These are phyloP conservation scores for Ophiostoma sp. DNA, from an alignment of 2,329 filamentous ascomycete genomes.

Conservation along the genomic window DNA sequence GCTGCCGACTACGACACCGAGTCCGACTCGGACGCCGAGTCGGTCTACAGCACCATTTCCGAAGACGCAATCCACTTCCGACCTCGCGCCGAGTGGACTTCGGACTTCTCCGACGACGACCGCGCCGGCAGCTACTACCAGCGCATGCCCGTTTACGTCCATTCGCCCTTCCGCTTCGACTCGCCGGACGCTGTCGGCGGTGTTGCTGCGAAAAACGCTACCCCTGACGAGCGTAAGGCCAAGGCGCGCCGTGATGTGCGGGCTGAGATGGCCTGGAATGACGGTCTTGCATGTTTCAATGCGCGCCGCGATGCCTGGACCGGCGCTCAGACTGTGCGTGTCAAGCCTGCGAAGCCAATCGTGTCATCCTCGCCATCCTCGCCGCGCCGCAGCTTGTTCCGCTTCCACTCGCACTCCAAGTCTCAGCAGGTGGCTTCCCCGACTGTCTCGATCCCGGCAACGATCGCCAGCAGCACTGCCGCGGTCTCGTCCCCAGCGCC, in stretches of 20 bases:
- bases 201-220: slow-evolving; percentile 35
- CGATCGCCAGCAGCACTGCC: background rate
- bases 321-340: slow-evolving; percentile 58
- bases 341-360: slow-evolving; percentile 43
- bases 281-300: slow-evolving; percentile 73
- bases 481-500: background rate
- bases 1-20: slow-evolving; percentile 31
- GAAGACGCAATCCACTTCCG: slow-evolving; percentile 49
- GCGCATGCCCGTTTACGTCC: slow-evolving; percentile 26
- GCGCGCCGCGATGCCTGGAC: slow-evolving; percentile 80
- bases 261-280: slow-evolving; percentile 70
- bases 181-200: slow-evolving; percentile 46
- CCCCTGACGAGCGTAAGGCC: slow-evolving; percentile 46
- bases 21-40: slow-evolving; percentile 43
- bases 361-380: slow-evolving; percentile 39
- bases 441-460: background rate
- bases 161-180: slow-evolving; percentile 49
- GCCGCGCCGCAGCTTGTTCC: slow-evolving; percentile 47
- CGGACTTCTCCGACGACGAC: slow-evolving; percentile 51
- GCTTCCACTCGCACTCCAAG: slow-evolving; percentile 36
- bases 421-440: slow-evolving; percentile 18
- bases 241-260: slow-evolving; percentile 53
- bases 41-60: slow-evolving; percentile 53
- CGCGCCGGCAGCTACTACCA: slow-evolving; percentile 29
- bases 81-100: slow-evolving; percentile 51